Conservation (phyloP, 768 basidiomycete genomes). For the Clathrus columnatus region DNA sequence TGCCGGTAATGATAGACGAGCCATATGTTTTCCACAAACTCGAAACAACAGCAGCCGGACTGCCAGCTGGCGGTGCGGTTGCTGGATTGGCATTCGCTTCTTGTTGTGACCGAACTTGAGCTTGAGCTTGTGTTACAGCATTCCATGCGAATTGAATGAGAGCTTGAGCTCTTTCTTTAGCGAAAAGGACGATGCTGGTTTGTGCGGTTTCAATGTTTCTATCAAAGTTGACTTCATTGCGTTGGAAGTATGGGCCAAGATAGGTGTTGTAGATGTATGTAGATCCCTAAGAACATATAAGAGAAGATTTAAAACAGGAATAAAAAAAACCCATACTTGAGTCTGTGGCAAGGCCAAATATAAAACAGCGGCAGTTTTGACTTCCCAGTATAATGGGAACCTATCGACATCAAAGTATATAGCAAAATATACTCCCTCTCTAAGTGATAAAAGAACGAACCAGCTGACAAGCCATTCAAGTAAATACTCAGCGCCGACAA, state of each 20-base stretch:
- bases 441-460: conserved; percentile 27
- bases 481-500: conserved; percentile 54
- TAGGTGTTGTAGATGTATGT: conserved; percentile 53
- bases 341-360: conserved; percentile 64
- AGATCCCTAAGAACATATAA: conserved; percentile 44
- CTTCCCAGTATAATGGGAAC: conserved; percentile 72
- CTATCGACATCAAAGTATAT: conserved; percentile 25
- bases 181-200: conserved; percentile 43
- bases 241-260: conserved; percentile 50
- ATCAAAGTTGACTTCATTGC: conserved; percentile 55
- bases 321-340: conserved; percentile 32
- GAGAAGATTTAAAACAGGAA: conserved; percentile 10
- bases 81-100: conserved; percentile 16
- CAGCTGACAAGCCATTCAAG: conserved; percentile 60
- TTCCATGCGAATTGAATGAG: conserved; percentile 41
- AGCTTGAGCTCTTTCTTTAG: conserved; percentile 40
- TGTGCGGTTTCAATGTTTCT: conserved; percentile 47
- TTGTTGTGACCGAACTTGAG: conserved; percentile 15
- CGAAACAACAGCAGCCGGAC: conserved; percentile 26
- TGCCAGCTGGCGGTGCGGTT: conserved; percentile 19
- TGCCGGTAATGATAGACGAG: conserved; percentile 29
- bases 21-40: conserved; percentile 35
- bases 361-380: conserved; percentile 57
- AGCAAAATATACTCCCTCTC: neutral
- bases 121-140: conserved; percentile 33